These are phyloP conservation scores for Amanita pallidorosea DNA, from an alignment of 768 basidiomycete species.

Conservation along the genomic window DNA sequence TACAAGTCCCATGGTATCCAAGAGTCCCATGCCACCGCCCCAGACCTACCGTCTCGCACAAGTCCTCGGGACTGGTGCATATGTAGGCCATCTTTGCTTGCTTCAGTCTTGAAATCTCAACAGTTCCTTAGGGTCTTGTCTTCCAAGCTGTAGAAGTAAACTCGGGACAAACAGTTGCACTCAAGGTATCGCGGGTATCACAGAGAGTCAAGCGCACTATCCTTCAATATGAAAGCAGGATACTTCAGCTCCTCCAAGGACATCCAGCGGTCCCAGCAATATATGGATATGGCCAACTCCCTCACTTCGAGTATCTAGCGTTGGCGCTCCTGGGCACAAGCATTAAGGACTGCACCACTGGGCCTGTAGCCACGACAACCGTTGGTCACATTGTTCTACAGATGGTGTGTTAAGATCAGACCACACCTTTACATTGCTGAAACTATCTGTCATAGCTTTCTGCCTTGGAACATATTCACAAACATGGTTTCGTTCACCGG, in stretches of 20 bases:
- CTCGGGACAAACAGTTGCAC: conserved; percentile 13
- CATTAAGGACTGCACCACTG: conserved; percentile 12
- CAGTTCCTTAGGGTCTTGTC: conserved; percentile 7
- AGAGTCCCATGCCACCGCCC: neutral
- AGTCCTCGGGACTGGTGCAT: conserved; percentile 7
- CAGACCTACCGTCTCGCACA: conserved; percentile 8
- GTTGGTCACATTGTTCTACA: conserved; percentile 15
- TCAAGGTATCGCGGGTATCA: conserved; percentile 23
- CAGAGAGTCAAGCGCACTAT: conserved; percentile 17
- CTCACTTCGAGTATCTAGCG: conserved; percentile 25
- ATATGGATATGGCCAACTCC: conserved; percentile 18
- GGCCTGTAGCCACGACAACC: conserved; percentile 12
- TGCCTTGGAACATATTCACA: conserved; percentile 20
- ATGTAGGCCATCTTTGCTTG: neutral
- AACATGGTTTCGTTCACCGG: conserved; percentile 21
- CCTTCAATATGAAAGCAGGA: conserved; percentile 17
- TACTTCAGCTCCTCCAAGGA: conserved; percentile 18
- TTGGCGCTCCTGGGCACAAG: conserved; percentile 19
- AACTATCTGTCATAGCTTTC: conserved; percentile 12
- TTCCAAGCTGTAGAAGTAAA: conserved; percentile 13
- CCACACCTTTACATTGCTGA: neutral
- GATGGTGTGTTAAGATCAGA: conserved; percentile 10
- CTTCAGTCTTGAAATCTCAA: no score
- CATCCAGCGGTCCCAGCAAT: conserved; percentile 20
- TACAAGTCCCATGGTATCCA: neutral